Evolutionary conservation across 257 asterid genomes (phyloP), one percentile per base, ranked within the genome.

Genomic region (Solanum pinnatisectum): DNA sequence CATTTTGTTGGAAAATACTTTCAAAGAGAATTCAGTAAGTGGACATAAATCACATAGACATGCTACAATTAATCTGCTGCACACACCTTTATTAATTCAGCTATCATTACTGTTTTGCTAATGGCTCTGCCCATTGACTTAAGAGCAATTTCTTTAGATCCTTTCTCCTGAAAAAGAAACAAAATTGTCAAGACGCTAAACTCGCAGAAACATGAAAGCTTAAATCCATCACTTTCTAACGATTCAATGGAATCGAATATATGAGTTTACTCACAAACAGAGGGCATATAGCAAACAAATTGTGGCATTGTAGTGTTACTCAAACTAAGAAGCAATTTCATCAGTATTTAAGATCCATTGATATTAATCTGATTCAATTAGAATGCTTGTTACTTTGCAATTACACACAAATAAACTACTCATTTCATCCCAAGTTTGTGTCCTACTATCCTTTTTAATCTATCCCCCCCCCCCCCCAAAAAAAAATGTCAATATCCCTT

Each of bases 61-160:
- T 33, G 70, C 68, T 73, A 56, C 42, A 42, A 36, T 46, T 46
- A 46, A 46, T 46, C 59, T 16, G 11, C 1, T 11, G 36, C 60
- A 3, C 10, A 9, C 87, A 94, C 96, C 98, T 94, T 94, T 90
- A 94, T 91, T 40, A 94, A 81, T 94, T 94, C 98, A 73, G 93
- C 98, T 44, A 93, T 93, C 14, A 96, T 92, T 14, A 94, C 98
- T 39, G 98, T 89, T 89, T 94, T 94, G 88, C 93, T 94, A 91
- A 94, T 94, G 88, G 95, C 96, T 88, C 98, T 93, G 78, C 98
- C 98, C 98, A 94, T 94, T 86, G 98, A 94, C 92, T 94, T 94
- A 85, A 94, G 93, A 63, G 92, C 94, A 85, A 94, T 90, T 88
- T 91, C 98, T 42, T 91, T 95, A 7, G 92, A 90, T 32, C 92